Evolutionary conservation across 148 eudicot genomes (phyloP), one percentile per base, ranked within the genome.

Genomic region (Suaeda aralocaspica): DNA sequence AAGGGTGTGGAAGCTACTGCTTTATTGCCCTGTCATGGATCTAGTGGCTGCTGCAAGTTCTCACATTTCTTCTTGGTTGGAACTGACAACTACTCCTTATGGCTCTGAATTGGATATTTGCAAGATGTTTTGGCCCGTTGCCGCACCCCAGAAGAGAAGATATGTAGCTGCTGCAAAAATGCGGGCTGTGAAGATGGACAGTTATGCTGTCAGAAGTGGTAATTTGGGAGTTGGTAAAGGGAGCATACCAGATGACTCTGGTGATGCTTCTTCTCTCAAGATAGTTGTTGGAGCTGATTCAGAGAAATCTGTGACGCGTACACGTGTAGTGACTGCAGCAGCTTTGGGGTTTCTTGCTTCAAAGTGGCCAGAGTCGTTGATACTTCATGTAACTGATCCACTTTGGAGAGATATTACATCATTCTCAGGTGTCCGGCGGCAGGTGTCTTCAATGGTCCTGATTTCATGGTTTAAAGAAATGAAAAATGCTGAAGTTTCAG

Each of bases 61-160:
- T 46, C 84, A 82, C 82, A 75, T 95, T 44, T 79, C 85, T 53
- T 89, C 90, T n/a, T 95, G 99, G 99, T 64, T 95, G 44, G 97
- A 91, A 68, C 82, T 95, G 60, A 90, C 92, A 61, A 81, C 88
- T 58, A 89, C 96, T 66, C 92, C 99, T 68, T 91, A 88, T 83
- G 99, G 99, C 63, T 91, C 99, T 36, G 75, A 85, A 44, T 68
- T 95, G 74, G 97, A 95, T 72, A 74, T 85, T 51, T 72, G 86
- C 59, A 91, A 95, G 84, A 91, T 95, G 97, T 95, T 87, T 74
- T 95, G 97, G 97, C 97, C 99, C 64, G 84, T 84, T 44, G 79
- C 90, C 25, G 84, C 92, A 69, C 87, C 97, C 60, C 93, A 93
- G 71, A 91, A 95, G 78, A 89, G 93, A 63, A 88, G 90, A 73